Base-by-base conservation (phyloP, 2,329 filamentous ascomycete genomes). In the Epichloe festucae region DNA sequence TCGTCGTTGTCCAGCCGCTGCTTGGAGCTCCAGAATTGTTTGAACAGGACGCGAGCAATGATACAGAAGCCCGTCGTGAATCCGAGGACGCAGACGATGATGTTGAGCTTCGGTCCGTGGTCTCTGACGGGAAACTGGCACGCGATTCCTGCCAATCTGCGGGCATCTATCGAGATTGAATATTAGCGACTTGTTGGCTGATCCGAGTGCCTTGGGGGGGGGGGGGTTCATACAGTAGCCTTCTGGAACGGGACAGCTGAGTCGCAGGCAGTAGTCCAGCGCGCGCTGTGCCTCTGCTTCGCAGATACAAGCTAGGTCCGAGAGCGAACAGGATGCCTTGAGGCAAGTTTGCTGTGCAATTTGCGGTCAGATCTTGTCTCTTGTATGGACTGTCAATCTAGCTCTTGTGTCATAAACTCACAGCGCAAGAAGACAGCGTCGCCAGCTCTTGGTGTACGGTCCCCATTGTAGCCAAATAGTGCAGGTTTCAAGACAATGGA, bases 1-100 rank as follows among this genome's bases (percentile, higher is more conserved):
- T 67, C 65, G n/a, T 67, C 65, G 8, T 64, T 52, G 2, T 57
- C 62, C 15, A 68, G 64, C 0, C 59, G 63, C 63, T 11, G 58
- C 46, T 3, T 61, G 60, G 21, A 65, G 59, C 44, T 57, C 58
- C 17, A 57, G 59, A 2, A 59, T 56, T 11, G 68, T 39, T 58
- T 59, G 34, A 55, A 61, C 1, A 51, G 38, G 4, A 59, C 41
- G 27, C 59, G 56, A 3, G 53, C 42, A 8, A 52, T 10, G 35
- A 58, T 51, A 34, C 54, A 52, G 6, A 57, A 40, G 19, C 46
- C 43, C 1, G 59, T 52, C 2, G 55, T 27, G 3, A 36, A 40
- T 21, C 52, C 55, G 42, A 61, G 52, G n/a, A 54, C 19, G 35
- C 55, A 8, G 17, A 17, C 17, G 2, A 54, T 27, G 19, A 4